These are phyloP conservation scores for Mycena crocata DNA, from an alignment of 768 basidiomycete genomes.

Conservation along the genomic window DNA sequence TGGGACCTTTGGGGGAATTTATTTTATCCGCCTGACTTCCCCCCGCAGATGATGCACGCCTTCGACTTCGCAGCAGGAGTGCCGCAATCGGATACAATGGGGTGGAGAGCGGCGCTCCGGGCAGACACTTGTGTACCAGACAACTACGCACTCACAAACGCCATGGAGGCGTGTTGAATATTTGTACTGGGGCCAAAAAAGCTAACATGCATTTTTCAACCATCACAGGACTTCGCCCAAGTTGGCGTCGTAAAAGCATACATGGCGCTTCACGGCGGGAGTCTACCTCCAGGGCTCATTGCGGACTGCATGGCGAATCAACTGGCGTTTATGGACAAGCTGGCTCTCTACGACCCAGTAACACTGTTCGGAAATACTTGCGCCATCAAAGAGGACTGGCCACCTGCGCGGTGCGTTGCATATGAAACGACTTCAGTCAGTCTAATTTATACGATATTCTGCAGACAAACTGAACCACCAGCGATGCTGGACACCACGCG, in stretches of 20 bases:
- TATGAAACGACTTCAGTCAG: no score
- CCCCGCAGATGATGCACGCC: constrained; percentile 42
- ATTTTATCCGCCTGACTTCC: neutral
- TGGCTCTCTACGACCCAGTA: constrained; percentile 38
- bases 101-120: neutral
- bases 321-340: constrained; percentile 36
- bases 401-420: constrained; percentile 15
- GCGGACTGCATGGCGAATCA: constrained; percentile 45
- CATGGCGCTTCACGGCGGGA: constrained; percentile 34
- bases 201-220: no score
- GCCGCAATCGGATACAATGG: constrained; percentile 28
- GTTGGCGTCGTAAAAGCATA: constrained; percentile 41
- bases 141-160: constrained; percentile 40
- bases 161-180: constrained; percentile 37
- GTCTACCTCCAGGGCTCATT: constrained; percentile 39
- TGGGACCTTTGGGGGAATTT: no score
- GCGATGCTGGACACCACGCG: no score
- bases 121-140: constrained; percentile 47
- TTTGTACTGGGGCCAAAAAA: neutral
- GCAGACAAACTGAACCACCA: no score
- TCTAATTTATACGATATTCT: no score
- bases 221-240: constrained; percentile 46
- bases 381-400: constrained; percentile 18
- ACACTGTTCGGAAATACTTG: constrained; percentile 44
- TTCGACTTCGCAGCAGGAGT: constrained; percentile 42